Conservation (phyloP, 2,329 filamentous ascomycete species). For the Diaporthe velutina region DNA sequence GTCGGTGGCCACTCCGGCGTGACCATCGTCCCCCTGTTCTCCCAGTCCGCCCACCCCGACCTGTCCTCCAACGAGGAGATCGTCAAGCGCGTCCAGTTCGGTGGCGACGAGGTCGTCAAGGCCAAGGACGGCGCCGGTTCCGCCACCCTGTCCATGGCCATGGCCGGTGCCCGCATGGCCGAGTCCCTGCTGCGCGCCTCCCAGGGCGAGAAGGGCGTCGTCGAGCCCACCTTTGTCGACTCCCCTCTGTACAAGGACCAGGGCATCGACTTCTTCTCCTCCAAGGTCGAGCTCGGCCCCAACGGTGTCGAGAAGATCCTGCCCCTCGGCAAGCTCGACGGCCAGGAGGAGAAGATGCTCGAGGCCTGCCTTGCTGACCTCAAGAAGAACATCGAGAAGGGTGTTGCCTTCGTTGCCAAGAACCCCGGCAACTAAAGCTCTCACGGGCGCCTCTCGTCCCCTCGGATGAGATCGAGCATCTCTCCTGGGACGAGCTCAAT, state of each 20-base stretch:
- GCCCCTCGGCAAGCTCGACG: constrained; percentile 86
- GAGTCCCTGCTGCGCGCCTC: constrained; percentile 94
- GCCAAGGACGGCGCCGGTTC: constrained; percentile 98
- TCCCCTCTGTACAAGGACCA: constrained; percentile 98
- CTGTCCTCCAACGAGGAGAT: constrained; percentile 84
- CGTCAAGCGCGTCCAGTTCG: constrained; percentile 96
- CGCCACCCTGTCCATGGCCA: constrained; percentile 98
- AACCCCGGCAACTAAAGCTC: constrained; percentile 70
- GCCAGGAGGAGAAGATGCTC: constrained; percentile 89
- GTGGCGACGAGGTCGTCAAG: constrained; percentile 98
- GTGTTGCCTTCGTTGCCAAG: constrained; percentile 70
- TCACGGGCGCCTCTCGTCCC: not conserved
- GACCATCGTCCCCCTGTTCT: constrained; percentile 98
- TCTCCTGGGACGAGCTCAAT: not conserved
- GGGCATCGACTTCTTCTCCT: constrained; percentile 97
- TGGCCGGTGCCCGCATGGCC: constrained; percentile 87
- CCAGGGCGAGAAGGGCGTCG: constrained; percentile 92
- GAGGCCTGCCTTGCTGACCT: constrained; percentile 87
- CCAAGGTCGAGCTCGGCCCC: constrained; percentile 94
- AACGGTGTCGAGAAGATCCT: constrained; percentile 96
- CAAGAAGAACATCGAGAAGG: constrained; percentile 97
- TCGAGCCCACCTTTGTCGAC: constrained; percentile 98
- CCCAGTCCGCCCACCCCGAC: constrained; percentile 88
- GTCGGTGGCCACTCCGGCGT: constrained; percentile 97
- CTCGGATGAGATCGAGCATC: not conserved